Conservation (phyloP, 23 red algal genomes). For the Gracilariopsis chorda region DNA sequence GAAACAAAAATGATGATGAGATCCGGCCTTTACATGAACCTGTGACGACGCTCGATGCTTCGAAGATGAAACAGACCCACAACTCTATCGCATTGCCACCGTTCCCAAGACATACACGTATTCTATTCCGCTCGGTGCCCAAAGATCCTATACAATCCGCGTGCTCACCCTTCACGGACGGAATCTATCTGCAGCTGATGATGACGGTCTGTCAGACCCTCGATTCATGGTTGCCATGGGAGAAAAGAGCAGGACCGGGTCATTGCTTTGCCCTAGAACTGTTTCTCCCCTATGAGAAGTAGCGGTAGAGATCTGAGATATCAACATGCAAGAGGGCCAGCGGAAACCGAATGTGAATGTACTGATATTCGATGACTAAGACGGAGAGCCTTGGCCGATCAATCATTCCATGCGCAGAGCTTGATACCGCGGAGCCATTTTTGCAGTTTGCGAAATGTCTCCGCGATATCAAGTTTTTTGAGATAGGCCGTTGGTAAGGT, state of each 20-base stretch:
- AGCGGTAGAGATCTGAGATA: conserved; percentile 24
- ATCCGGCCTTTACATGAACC: background rate
- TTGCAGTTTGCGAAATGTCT: conserved; percentile 57
- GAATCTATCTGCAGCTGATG: conserved; percentile 64
- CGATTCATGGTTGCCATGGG: conserved; percentile 57
- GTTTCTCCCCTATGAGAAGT: conserved; percentile 58
- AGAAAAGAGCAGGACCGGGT: conserved; percentile 7
- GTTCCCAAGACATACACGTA: conserved; percentile 20
- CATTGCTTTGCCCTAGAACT: conserved; percentile 29
- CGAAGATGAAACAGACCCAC: too few species aligned
- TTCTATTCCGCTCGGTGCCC: conserved; percentile 7
- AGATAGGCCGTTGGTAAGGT: conserved; percentile 29
- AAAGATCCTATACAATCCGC: conserved; percentile 49
- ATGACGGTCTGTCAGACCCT: conserved; percentile 66
- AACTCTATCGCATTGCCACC: too few species aligned
- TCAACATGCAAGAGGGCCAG: conserved; percentile 53
- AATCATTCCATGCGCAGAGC: conserved; percentile 50
- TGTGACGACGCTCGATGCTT: too few species aligned
- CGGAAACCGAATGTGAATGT: conserved; percentile 72
- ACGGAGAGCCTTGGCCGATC: conserved; percentile 66
- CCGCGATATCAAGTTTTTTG: conserved; percentile 68
- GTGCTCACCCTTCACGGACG: conserved; percentile 54
- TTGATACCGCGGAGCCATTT: conserved; percentile 18
- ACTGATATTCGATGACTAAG: conserved; percentile 54
- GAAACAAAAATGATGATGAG: background rate